phyloP scores from a whole-genome alignment of 371 early-diverging fungal genomes.

The Rhizopus arrhizus region DNA sequence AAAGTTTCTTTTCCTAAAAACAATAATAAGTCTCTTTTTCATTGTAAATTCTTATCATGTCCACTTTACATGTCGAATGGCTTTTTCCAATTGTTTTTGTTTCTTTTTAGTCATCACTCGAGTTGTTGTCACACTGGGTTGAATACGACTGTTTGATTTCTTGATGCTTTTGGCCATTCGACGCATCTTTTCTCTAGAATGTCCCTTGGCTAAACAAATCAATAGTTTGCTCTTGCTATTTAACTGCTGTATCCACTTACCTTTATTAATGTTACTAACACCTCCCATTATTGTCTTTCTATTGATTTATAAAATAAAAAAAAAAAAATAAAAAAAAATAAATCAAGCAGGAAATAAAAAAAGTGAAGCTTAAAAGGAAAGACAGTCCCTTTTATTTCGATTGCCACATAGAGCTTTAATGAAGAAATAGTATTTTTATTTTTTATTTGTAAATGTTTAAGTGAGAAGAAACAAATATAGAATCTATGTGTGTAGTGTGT shows the following conservation, averaged over 20 bases:
- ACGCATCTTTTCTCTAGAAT: constrained; percentile 18
- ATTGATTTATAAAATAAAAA: neutral
- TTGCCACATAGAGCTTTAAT: neutral
- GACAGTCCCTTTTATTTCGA: constrained; percentile 7
- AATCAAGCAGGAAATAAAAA: constrained; percentile 1
- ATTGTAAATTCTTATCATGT: neutral
- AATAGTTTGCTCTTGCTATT: neutral
- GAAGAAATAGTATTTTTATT: neutral
- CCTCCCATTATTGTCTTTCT: constrained; percentile 28
- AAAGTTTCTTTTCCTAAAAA: constrained; percentile 38
- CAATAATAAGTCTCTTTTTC: neutral
- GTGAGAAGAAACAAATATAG: neutral
- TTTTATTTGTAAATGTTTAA: constrained; percentile 4
- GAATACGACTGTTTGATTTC: constrained; percentile 14
- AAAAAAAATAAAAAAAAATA: constrained; percentile 11
- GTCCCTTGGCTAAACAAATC: constrained; percentile 22
- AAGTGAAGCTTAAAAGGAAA: neutral
- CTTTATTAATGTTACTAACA: constrained; percentile 30
- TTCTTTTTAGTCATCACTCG: constrained; percentile 49
- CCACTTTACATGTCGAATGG: constrained; percentile 39
- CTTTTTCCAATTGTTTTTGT: constrained; percentile 45
- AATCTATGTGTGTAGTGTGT: too few relatives aligned
- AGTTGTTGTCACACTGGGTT: constrained; percentile 26
- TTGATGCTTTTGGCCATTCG: constrained; percentile 25
- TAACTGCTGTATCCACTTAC: neutral